These are phyloP conservation scores for Dictyostelium brefeldianum DNA, from an alignment of 78 protist genomes.

Conservation along the genomic window DNA sequence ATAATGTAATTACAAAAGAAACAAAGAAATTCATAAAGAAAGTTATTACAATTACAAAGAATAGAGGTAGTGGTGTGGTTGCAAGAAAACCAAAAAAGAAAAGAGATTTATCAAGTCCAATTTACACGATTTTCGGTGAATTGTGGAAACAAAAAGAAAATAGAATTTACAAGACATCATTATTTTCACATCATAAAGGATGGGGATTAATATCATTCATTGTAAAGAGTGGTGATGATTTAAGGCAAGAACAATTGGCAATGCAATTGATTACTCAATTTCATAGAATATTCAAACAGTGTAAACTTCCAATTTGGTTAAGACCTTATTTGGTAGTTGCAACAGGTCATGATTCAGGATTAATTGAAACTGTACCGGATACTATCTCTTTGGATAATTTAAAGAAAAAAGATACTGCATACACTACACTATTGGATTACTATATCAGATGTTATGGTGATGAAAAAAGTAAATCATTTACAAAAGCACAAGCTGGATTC, in stretches of 20 bases:
- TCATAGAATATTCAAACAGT: conserved; percentile 70
- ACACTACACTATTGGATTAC: conserved; percentile 43
- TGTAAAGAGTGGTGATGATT: conserved; percentile 90
- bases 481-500: conserved; percentile 85
- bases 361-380: conserved; percentile 90
- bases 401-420: conserved; percentile 83
- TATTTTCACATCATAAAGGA: not conserved
- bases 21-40: not conserved
- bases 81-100: not conserved
- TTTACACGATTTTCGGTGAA: conserved; percentile 67
- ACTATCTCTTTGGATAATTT: conserved; percentile 89
- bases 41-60: not conserved
- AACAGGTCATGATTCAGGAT: conserved; percentile 87
- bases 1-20: not conserved
- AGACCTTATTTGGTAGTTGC: conserved; percentile 87
- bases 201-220: conserved; percentile 85
- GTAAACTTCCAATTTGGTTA: conserved; percentile 63
- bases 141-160: conserved; percentile 70
- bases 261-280: conserved; percentile 87
- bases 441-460: conserved; percentile 81
- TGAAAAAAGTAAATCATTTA: not conserved
- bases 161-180: conserved; percentile 21
- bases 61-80: not conserved
- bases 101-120: not conserved
- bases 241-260: conserved; percentile 90